Percentiles rank a stretch among this genome's conserved stretches.
phyloP scores from a whole-genome alignment of 2,329 filamentous ascomycete genomes.

The Trichoderma aggressivum region DNA sequence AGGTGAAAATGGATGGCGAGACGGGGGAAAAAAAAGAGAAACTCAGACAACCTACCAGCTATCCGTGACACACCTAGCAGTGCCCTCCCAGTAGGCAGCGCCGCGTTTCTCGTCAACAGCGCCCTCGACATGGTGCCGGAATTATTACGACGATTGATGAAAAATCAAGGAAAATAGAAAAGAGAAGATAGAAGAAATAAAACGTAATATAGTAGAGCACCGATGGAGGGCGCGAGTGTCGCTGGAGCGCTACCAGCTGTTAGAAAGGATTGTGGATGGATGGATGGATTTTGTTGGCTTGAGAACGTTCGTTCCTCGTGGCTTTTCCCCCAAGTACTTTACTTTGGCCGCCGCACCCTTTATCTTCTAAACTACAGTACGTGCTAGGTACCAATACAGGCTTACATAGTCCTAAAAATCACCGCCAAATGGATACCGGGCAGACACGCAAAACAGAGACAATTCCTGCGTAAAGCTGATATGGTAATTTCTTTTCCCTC shows the following conservation, averaged over 20 bases:
- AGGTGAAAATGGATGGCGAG: not conserved
- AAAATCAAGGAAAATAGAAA: not conserved
- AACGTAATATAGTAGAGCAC: not conserved
- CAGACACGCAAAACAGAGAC: not conserved
- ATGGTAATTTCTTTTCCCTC: not conserved
- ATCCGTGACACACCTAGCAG: conserved; percentile 4
- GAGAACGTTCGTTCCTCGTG: not conserved
- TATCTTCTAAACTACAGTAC: not conserved
- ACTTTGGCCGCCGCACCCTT: not conserved
- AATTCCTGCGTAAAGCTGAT: not conserved
- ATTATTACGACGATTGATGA: not conserved
- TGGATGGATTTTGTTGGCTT: not conserved
- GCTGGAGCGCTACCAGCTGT: not conserved
- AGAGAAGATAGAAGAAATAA: not conserved
- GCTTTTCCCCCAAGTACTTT: not conserved
- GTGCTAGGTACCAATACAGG: not conserved
- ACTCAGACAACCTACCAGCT: conserved; percentile 8
- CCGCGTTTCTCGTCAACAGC: conserved; percentile 8
- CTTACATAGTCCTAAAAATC: not conserved
- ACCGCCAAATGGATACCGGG: not conserved
- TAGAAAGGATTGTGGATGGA: not conserved
- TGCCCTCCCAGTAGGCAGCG: not conserved
- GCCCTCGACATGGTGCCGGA: conserved; percentile 23
- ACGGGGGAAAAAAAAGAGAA: not conserved
- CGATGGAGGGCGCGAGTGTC: not conserved